Conservation (phyloP, 1,284 basidiomycete genomes). For the Filobasidium uniguttulatum region DNA sequence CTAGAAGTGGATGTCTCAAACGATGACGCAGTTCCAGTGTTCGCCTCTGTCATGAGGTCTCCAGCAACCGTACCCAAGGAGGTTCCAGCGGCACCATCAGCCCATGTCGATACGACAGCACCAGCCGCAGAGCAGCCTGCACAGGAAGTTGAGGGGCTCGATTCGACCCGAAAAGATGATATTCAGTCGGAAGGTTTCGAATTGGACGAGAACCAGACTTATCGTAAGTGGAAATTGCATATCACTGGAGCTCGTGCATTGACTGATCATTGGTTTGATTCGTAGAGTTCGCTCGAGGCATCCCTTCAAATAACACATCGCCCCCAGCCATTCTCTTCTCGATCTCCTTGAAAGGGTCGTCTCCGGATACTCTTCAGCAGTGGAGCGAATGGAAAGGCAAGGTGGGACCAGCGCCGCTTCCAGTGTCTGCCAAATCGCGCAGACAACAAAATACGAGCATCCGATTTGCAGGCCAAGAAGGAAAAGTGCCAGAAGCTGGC, state of each 20-base stretch:
- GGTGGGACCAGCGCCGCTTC: too few relatives aligned
- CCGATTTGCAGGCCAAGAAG: not conserved
- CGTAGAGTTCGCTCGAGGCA: not conserved
- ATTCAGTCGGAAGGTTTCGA: not conserved
- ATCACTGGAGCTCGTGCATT: not conserved
- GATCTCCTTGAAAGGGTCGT: too few relatives aligned
- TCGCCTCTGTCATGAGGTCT: conserved; percentile 9
- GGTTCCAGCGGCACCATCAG: not conserved
- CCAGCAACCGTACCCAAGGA: conserved; percentile 1
- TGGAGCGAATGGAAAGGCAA: not conserved
- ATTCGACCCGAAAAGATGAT: not conserved
- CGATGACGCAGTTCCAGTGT: conserved; percentile 3
- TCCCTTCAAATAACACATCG: not conserved
- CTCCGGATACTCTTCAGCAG: not conserved
- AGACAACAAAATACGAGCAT: not conserved
- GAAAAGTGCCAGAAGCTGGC: not conserved
- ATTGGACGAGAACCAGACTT: not conserved
- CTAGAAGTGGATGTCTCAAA: not conserved
- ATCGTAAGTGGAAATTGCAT: not conserved
- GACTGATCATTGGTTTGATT: not conserved
- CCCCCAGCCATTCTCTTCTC: not conserved
- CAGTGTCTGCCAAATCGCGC: not conserved
- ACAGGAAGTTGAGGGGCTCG: not conserved
- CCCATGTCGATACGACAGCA: not conserved
- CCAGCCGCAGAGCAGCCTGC: not conserved